These are phyloP conservation scores for Cutaneotrichosporon sp. DNA, from an alignment of 1,284 basidiomycete species.

Conservation along the genomic window DNA sequence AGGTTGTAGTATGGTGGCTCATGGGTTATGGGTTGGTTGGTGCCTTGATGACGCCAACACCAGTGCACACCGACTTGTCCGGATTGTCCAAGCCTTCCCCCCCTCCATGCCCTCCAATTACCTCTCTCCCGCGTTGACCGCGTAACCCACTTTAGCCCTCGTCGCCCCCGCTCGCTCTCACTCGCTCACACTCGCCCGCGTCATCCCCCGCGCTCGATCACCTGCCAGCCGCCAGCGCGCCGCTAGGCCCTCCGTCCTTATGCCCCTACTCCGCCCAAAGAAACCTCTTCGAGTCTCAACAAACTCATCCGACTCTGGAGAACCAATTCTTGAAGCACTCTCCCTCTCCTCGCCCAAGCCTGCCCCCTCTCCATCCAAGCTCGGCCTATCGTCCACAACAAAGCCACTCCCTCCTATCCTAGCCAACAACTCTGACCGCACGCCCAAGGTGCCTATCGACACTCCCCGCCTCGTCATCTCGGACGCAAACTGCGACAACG, in stretches of 20 bases:
- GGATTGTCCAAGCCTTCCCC: too few relatives aligned
- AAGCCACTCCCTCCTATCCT: not conserved
- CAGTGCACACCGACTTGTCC: too few relatives aligned
- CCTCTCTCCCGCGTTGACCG: too few relatives aligned
- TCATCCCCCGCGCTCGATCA: too few relatives aligned
- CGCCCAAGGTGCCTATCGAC: not conserved
- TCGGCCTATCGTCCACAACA: not conserved
- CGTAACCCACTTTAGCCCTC: too few relatives aligned
- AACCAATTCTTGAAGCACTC: not conserved
- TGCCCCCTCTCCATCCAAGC: not conserved
- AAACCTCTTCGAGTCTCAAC: not conserved
- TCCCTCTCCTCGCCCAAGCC: not conserved
- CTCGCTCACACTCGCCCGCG: too few relatives aligned
- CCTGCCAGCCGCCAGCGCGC: too few relatives aligned
- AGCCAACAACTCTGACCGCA: not conserved
- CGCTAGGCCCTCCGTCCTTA: not conserved
- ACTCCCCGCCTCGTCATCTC: conserved; percentile 8
- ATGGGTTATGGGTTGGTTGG: too few relatives aligned
- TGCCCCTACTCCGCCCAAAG: not conserved
- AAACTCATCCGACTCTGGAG: not conserved
- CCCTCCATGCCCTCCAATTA: too few relatives aligned
- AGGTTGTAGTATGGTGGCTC: not conserved
- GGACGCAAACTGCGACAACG: conserved; percentile 7
- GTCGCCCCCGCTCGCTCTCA: too few relatives aligned
- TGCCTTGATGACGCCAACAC: not conserved